These are phyloP conservation scores for Grosmannia serpens DNA, from an alignment of 2,329 filamentous ascomycete genomes.

Conservation along the genomic window DNA sequence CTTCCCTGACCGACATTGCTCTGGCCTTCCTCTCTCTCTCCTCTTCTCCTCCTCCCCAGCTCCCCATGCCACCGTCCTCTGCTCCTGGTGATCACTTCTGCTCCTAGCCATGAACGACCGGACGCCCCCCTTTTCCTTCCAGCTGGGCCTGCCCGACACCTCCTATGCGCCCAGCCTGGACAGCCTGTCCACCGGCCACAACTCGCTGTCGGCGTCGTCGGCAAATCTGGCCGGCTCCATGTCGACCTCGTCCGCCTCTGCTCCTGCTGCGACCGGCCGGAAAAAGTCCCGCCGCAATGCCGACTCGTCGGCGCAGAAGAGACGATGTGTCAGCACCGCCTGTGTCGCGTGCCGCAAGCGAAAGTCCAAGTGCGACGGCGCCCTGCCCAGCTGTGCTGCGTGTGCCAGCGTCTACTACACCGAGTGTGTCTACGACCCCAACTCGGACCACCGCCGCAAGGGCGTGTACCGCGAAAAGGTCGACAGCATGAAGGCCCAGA, in stretches of 20 bases:
- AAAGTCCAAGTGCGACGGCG: constrained; percentile 87
- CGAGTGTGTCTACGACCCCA: constrained; percentile 88
- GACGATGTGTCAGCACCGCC: constrained; percentile 73
- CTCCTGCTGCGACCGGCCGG: constrained; percentile 17
- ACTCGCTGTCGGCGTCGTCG: neutral
- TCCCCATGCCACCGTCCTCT: too few relatives aligned
- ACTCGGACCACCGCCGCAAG: constrained; percentile 90
- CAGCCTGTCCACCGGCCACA: neutral
- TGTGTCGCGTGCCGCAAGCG: constrained; percentile 69
- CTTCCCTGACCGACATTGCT: too few relatives aligned
- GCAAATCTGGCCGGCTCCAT: neutral
- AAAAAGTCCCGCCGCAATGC: constrained; percentile 40
- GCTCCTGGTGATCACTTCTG: too few relatives aligned
- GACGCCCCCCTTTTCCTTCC: neutral
- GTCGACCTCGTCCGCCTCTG: neutral
- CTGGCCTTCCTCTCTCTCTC: too few relatives aligned
- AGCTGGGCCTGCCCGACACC: neutral
- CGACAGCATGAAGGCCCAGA: constrained; percentile 76
- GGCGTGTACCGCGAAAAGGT: constrained; percentile 93
- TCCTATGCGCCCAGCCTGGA: neutral
- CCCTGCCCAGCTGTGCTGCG: constrained; percentile 83
- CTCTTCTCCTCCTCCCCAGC: too few relatives aligned
- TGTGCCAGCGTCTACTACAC: constrained; percentile 89
- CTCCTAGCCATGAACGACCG: neutral
- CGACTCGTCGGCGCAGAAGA: constrained; percentile 44